Evolutionary conservation across 2,329 filamentous ascomycete genomes (phyloP), one percentile per base, ranked within the genome.

Genomic region (Magnaporthiopsis incrustans): DNA sequence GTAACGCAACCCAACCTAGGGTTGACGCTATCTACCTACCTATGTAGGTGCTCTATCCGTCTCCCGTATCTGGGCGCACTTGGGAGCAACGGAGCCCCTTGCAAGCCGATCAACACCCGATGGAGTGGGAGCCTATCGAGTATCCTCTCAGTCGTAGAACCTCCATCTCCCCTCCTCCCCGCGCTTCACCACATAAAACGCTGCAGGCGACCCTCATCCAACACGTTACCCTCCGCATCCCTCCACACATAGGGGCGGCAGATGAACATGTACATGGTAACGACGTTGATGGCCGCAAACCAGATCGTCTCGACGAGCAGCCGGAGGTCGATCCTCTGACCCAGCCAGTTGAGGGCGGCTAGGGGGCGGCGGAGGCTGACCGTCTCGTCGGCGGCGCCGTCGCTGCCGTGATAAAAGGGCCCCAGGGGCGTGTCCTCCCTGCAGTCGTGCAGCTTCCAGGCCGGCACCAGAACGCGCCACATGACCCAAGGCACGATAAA

Each of bases 401-500:
- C 22, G 30, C 22, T 38, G 30, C 30, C 30, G 27, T 32, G 22
- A 5, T 32, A 27, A 18, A 53, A 53, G 6, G 44, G 44, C 6
- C 44, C 44, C 22, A 53, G 44, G 18, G 44, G 44, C 44, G 44
- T 53, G 44, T 53, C 44, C 1, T 53, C 44, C 22, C 22, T 53
- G 44, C 64, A 62, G 30, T 66, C 64, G 59, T 68, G 64, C 25
- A 65, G 53, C 26, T 61, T 60, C 77, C 77, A 79, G 62, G 80
- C 75, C 0, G 91, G 91, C 0, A 96, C 77, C 70, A 96, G 84
- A 10, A 98, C 77, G 0, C 95, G 84, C 91, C 93, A 98, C 70
- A 97, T 87, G 11, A 97, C 84, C 92, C 92, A 99, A 0, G 94
- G 93, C 15, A 97, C 82, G 72, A 99, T 96, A 75, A 97, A 97